Percentiles rank a stretch among this genome's conserved stretches.
phyloP scores from a whole-genome alignment of 257 asterid genomes.

The Ophiorrhiza pumila region DNA sequence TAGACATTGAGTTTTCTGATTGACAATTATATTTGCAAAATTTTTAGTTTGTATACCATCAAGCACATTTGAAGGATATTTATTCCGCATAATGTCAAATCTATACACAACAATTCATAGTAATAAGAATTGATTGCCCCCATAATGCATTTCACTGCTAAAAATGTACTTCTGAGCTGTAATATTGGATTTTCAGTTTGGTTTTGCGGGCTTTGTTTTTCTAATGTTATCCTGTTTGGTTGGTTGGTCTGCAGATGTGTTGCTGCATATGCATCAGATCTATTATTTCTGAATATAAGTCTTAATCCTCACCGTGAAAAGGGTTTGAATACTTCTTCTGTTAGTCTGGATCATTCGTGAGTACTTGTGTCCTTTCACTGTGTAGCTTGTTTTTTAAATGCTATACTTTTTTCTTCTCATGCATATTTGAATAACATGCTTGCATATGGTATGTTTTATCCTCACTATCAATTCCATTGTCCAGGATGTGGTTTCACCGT shows the following conservation, averaged over 20 bases:
- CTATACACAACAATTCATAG: neutral
- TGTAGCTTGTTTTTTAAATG: neutral
- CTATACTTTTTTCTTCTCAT: constrained; percentile 9
- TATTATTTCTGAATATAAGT: constrained; percentile 64
- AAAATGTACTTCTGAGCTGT: neutral
- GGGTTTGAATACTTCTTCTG: constrained; percentile 56
- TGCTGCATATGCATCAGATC: constrained; percentile 87
- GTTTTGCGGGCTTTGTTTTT: neutral
- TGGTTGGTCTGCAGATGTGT: constrained; percentile 64
- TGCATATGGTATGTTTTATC: neutral
- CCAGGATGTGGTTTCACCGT: constrained; percentile 97
- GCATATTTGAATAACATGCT: neutral
- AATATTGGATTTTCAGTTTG: neutral
- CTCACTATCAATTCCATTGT: neutral
- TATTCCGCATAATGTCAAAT: neutral
- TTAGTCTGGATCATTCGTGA: constrained; percentile 94
- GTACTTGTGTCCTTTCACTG: constrained; percentile 25
- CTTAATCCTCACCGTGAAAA: constrained; percentile 80
- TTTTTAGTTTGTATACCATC: neutral
- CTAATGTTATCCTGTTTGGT: constrained; percentile 11
- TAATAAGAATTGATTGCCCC: neutral
- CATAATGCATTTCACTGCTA: neutral
- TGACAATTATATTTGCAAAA: neutral
- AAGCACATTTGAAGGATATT: neutral
- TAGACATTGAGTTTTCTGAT: too few species aligned